phyloP scores from a whole-genome alignment of 1,139 yeast genomes.

The Insectozyma bohioensis region DNA sequence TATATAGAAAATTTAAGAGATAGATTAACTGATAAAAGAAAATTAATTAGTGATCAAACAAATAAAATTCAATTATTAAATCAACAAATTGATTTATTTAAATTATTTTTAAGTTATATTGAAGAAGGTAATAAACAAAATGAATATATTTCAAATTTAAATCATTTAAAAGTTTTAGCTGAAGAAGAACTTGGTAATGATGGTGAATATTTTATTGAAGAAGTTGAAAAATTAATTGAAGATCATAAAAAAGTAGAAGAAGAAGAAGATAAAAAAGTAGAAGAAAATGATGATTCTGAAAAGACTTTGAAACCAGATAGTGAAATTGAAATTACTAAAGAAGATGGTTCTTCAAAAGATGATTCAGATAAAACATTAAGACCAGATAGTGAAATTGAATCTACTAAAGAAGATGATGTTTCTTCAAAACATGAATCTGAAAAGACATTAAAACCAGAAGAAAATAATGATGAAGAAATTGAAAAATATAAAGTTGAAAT shows the following conservation, averaged over 20 bases:
- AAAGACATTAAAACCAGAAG: too few species aligned
- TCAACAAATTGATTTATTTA: background rate
- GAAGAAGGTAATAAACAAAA: background rate
- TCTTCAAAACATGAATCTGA: background rate
- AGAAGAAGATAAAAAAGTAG: background rate
- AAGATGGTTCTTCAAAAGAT: background rate
- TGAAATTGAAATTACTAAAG: background rate
- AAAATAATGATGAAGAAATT: too few species aligned
- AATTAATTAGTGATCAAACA: background rate
- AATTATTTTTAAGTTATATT: too few species aligned
- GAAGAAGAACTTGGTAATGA: background rate
- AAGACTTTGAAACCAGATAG: background rate
- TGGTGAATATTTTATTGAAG: background rate
- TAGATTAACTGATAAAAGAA: background rate
- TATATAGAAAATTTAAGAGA: constrained; percentile 4
- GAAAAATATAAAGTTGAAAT: background rate
- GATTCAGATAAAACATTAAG: too few species aligned
- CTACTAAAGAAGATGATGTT: background rate
- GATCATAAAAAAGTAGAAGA: background rate
- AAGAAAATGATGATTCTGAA: background rate
- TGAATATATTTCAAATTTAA: background rate
- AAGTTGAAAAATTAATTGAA: background rate
- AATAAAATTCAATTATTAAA: background rate
- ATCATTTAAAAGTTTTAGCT: background rate
- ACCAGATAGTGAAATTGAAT: background rate